Evolutionary conservation across 73 alveolate genomes (phyloP), one percentile per base, ranked within the genome.

Genomic region (Tetrahymena malaccensis): DNA sequence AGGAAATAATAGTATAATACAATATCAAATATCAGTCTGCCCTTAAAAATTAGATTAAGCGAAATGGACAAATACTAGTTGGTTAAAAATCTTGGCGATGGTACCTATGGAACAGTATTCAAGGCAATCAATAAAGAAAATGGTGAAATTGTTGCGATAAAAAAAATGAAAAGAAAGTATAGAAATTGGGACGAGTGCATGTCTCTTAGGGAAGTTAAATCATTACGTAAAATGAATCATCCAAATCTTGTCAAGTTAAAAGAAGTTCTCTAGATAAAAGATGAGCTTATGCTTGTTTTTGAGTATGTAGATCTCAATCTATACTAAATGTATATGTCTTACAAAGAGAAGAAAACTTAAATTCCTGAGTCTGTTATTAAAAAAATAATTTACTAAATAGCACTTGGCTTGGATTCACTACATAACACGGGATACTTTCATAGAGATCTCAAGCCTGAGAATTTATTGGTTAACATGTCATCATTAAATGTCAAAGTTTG

Each of bases 181-280:
- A 93, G 98, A 85, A 96, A 97, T 95, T 99, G 99, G 99, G 99
- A 99, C 95, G 99, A 99, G 97, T 99, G 99, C 94, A 97, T 99
- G 97, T 97, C 98, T 94, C 98, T 99, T 85, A 99, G 99, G 85
- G 99, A 99, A 95, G 99, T 99, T 97, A 97, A 98, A 94, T 99
- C 99, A 19, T 96, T 99, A 43, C 96, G 98, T 94, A 97, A 99
- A 85, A 96, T 99, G 93, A 97, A 98, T 58, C 99, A 99, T 96
- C 98, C 99, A 50, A 98, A 98, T 95, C 97, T 99, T 35, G 99
- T 99, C 27, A 98, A 98, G 93, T 96, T 99, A 95, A 98, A 97
- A 89, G 99, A 99, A 97, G 99, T 98, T 40, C 98, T 99, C 17
- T 94, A 98, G 85, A 98, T 97, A 85, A 97, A 98, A 85, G 98